Evolutionary conservation across 2,329 filamentous ascomycete genomes (phyloP), one percentile per base, ranked within the genome.

Genomic region (Hypoxylon sp.): DNA sequence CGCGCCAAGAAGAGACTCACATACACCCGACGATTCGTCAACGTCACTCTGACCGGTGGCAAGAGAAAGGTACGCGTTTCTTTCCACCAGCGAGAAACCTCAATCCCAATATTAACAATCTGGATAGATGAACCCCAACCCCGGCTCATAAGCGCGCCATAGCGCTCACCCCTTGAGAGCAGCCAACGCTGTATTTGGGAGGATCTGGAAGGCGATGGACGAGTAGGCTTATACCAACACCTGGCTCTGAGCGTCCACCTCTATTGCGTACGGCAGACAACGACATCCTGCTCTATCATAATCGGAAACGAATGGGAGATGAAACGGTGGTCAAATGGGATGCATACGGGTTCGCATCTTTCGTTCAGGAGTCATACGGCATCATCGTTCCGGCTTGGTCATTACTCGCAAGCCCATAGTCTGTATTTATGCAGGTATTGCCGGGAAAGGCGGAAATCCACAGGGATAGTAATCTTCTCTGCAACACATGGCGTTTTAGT

Each of bases 21-120:
- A 82, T 97, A 97, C 89, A 97, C 93, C 77, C 92, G 95, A 82
- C 93, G 95, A 79, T 98, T 98, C 87, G 94, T 98, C 76, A 97
- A 98, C 85, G 93, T 98, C 80, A 96, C 93, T 79, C 88, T 97
- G 84, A 96, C 94, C 74, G 94, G 93, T 83, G 95, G 95, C 86
- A 98, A 98, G 94, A 89, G 95, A 84, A 97, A 97, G 93, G 93
- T 96, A 83, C 79, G 85, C n/a, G 52, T 16, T 32, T 20, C 2
- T 36, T 12, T 5, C 32, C 18, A 5, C 14, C 2, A 33, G 18
- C 4, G 2, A 11, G n/a, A 9, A 9, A 4, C 20, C 4, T 11
- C n/a, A 20, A 54, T 22, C 6, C n/a, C 4, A 3, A 59, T 65
- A 56, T 72, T 76, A 61, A 72, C 30, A n/a, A 44, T 28, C 11